phyloP scores from a whole-genome alignment of 345 rosid species.

The Bretschneidera sinensis region DNA sequence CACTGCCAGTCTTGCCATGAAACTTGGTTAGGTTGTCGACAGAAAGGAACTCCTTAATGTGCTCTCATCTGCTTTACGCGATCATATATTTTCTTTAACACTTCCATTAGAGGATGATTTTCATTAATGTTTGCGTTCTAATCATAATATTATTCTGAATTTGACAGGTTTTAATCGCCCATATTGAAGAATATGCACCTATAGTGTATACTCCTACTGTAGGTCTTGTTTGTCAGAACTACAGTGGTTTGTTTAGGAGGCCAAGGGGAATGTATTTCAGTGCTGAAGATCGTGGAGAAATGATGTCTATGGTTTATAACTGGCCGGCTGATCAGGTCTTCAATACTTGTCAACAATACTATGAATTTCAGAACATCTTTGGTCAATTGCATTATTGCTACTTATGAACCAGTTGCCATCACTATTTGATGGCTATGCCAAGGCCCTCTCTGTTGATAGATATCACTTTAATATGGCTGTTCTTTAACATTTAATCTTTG shows the following conservation, averaged over 20 bases:
- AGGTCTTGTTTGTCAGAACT: conserved; percentile 95
- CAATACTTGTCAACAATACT: conserved; percentile 9
- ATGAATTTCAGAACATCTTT: conserved; percentile 11
- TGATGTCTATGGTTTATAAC: conserved; percentile 99
- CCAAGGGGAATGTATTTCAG: conserved; percentile 99
- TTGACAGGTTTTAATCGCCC: conserved; percentile 75
- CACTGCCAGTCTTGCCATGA: neutral
- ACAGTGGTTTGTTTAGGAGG: conserved; percentile 93
- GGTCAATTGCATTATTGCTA: conserved; percentile 8
- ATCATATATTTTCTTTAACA: too few species aligned
- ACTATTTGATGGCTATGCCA: conserved; percentile 6
- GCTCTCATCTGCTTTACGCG: neutral
- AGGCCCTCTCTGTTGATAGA: neutral
- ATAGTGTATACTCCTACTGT: conserved; percentile 95
- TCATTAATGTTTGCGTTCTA: neutral
- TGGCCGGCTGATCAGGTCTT: conserved; percentile 98
- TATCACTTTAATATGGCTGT: neutral
- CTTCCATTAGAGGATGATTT: neutral
- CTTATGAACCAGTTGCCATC: neutral
- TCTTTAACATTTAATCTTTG: neutral
- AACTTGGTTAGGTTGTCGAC: neutral
- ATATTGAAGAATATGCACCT: conserved; percentile 96
- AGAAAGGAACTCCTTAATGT: neutral
- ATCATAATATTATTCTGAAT: conserved; percentile 12
- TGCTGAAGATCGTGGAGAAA: conserved; percentile 93